Evolutionary conservation across 768 basidiomycete species (phyloP), one percentile per base, ranked within the genome.

Genomic region (Pleurotus giganteus): DNA sequence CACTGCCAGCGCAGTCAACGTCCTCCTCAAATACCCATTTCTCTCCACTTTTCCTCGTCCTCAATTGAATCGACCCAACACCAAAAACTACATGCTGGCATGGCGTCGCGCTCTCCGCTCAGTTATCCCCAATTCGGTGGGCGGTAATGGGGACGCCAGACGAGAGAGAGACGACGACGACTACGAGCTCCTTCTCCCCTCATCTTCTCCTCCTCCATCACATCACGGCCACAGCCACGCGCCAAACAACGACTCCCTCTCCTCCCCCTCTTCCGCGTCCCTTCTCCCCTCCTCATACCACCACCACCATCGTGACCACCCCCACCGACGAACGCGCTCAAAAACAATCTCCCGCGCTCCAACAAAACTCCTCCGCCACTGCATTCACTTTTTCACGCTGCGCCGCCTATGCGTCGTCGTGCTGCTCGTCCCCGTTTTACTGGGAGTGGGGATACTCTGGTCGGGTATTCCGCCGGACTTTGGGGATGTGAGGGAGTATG

Each of bases 401-500:
- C 66, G 70, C 2, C 68, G 72, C 5, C n/a, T 68, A 4, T 29
- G 69, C 9, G 2, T 67, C 15, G 57, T 57, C 23, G 23, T 71
- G 26, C 47, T 61, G 5, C 53, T 58, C 7, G 19, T 63, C 0
- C 63, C 62, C 0, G 19, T 66, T 26, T 36, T 73, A 19, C 15
- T 74, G 34, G 55, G 61, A 42, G 6, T 73, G n/a, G 49, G 64
- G 8, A 62, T 69, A 28, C 55, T 77, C 7, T 49, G 70, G 49
- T 70, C 68, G 43, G 76, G 76, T 11, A 59, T 77, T 0, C 76
- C 77, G 7, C 74, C 76, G 1, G 67, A 59, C 21, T 78, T 71
- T 54, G 43, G 64, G 23, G 70, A 74, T 52, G 64, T 76, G 4
- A 66, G 74, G 0, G 27, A 37, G 0, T 75, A 66, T 28, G 73